These are phyloP conservation scores for Mortierella sp. DNA, from an alignment of 371 early-diverging fungal species.

Conservation along the genomic window DNA sequence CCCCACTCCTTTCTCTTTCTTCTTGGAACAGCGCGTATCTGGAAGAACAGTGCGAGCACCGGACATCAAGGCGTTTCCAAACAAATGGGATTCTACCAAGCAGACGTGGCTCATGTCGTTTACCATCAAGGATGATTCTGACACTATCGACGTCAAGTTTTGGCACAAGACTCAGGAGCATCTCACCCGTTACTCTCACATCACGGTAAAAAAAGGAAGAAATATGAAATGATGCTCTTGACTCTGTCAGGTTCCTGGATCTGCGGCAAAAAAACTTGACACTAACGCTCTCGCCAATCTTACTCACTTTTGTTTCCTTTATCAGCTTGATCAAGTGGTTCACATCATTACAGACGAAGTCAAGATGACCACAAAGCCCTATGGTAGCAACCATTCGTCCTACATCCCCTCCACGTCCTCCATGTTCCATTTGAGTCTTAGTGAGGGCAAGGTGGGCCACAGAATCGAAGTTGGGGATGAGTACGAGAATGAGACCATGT, in stretches of 20 bases:
- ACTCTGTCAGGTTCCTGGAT: not conserved
- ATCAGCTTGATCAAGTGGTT: slow-evolving; percentile 52
- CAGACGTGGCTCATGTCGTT: slow-evolving; percentile 40
- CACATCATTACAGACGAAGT: slow-evolving; percentile 53
- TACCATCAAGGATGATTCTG: slow-evolving; percentile 49
- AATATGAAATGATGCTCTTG: not conserved
- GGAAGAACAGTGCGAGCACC: slow-evolving; percentile 39
- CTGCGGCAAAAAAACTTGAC: not conserved
- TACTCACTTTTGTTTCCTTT: not conserved
- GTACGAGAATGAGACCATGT: slow-evolving; percentile 22
- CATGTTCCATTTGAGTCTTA: slow-evolving; percentile 28
- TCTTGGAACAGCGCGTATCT: not conserved
- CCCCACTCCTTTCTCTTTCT: not conserved
- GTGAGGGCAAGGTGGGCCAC: slow-evolving; percentile 47
- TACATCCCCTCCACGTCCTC: slow-evolving; percentile 29
- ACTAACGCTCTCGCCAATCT: not conserved
- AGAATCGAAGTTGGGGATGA: slow-evolving; percentile 37
- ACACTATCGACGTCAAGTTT: slow-evolving; percentile 50
- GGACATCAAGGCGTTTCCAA: slow-evolving; percentile 33
- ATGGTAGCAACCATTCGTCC: not conserved
- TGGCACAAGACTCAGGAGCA: slow-evolving; percentile 54
- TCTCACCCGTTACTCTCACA: slow-evolving; percentile 21
- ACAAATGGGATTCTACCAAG: slow-evolving; percentile 25
- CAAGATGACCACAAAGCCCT: slow-evolving; percentile 31
- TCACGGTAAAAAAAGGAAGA: slow-evolving; percentile 23